These are phyloP conservation scores for Hydnum rufescens DNA, from an alignment of 768 basidiomycete genomes.

Conservation along the genomic window DNA sequence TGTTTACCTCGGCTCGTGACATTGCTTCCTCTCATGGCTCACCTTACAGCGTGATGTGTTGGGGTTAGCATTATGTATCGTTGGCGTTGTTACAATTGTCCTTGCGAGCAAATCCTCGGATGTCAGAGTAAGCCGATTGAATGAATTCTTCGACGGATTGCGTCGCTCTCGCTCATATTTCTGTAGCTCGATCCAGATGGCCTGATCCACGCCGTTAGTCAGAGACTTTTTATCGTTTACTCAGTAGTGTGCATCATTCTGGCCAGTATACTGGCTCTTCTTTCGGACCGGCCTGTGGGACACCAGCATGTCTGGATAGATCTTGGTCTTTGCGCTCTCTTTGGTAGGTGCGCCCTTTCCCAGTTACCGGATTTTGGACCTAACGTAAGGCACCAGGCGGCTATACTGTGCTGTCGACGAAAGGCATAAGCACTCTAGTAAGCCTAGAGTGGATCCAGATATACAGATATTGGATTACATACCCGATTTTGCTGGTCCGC, in stretches of 20 bases:
- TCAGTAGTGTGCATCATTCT: conserved; percentile 38
- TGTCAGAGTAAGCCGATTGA: conserved; percentile 27
- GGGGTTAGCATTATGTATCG: conserved; percentile 58
- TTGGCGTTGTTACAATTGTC: conserved; percentile 90
- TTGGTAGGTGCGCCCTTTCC: conserved; percentile 10
- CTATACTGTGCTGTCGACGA: conserved; percentile 86
- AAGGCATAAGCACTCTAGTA: conserved; percentile 73
- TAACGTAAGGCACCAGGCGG: conserved; percentile 32
- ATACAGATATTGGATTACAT: conserved; percentile 65
- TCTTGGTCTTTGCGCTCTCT: conserved; percentile 64
- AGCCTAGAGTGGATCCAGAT: conserved; percentile 59
- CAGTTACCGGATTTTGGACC: neutral
- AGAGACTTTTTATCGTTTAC: conserved; percentile 58
- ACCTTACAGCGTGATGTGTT: conserved; percentile 44
- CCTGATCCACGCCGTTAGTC: conserved; percentile 47
- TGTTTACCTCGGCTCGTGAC: conserved; percentile 8
- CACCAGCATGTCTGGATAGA: conserved; percentile 61
- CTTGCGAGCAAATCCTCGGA: conserved; percentile 55
- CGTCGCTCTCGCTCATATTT: neutral
- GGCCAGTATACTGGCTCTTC: conserved; percentile 33
- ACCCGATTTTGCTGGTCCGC: conserved; percentile 46
- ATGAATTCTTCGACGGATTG: neutral
- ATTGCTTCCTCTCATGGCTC: conserved; percentile 10
- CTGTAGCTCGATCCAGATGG: conserved; percentile 37
- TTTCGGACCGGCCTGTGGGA: conserved; percentile 49